Percentiles rank a stretch among this genome's conserved stretches.
phyloP scores from a whole-genome alignment of 73 alveolate species.

The Paramecium sexaurelia region DNA sequence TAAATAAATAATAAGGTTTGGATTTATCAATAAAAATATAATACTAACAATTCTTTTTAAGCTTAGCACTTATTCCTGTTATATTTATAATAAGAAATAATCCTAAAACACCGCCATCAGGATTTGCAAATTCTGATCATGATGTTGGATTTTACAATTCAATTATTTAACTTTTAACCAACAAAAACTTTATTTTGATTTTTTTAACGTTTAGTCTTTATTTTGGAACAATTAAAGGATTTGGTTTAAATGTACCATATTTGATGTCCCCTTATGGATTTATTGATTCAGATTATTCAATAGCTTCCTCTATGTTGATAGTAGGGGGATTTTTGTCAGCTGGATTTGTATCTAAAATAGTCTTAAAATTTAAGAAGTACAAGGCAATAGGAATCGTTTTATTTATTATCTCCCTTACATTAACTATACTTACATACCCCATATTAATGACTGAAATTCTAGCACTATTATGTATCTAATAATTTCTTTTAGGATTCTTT shows the following conservation, averaged over 20 bases:
- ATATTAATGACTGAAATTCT: background rate
- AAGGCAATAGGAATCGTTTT: background rate
- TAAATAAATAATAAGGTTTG: background rate
- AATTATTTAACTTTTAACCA: background rate
- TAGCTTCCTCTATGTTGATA: background rate
- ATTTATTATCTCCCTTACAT: background rate
- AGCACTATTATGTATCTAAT: background rate
- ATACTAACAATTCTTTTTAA: background rate
- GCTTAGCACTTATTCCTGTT: background rate
- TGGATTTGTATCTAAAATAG: background rate
- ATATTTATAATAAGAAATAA: background rate
- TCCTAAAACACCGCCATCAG: slow-evolving; percentile 34
- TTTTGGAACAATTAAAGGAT: slow-evolving; percentile 47
- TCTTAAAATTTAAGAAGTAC: background rate
- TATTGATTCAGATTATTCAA: background rate
- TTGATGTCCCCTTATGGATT: slow-evolving; percentile 34
- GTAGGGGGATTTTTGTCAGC: slow-evolving; percentile 30
- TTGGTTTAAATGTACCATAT: slow-evolving; percentile 12
- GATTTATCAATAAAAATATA: background rate
- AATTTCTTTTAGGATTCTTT: slow-evolving; percentile 17
- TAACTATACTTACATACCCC: background rate
- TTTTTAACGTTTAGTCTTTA: slow-evolving; percentile 1
- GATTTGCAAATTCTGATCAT: slow-evolving; percentile 43
- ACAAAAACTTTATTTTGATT: slow-evolving; percentile 23
- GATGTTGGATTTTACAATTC: background rate